Base-by-base conservation (phyloP, 208 protist genomes). In the Naegleria gruberi region DNA sequence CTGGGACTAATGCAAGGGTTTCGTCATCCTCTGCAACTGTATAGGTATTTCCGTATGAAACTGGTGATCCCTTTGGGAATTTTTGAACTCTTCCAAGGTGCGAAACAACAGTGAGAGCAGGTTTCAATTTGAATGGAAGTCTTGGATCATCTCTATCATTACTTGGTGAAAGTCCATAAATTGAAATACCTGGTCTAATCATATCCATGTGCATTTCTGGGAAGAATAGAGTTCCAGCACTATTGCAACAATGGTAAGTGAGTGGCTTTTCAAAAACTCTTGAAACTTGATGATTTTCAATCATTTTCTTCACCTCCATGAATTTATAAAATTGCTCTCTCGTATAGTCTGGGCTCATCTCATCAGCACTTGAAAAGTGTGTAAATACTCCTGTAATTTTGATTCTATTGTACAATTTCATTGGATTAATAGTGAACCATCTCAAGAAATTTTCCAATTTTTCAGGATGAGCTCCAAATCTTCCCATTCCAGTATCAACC, bases 281-380 rank as follows among this genome's bases (percentile, higher is more conserved):
- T 65, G 51, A 30, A n/a, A n/a, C n/a, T n/a, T n/a, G n/a, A n/a
- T n/a, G n/a, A n/a, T n/a, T n/a, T 37, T 77, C 30, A 77, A 77
- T 77, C 0, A 77, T 19, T 77, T 77, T 37, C 34, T n/a, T 77
- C 30, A 37, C 34, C 34, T 77, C 65, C 10, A 77, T 37, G 34
- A 77, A 77, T 77, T 77, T 77, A n/a, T 77, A 6, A 37, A 77
- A 77, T 77, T 77, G 65, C 0, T 37, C 1, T 77, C 34, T 19
- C 26, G 65, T 77, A n/a, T 77, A 77, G 12, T 77, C 65, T 37
- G 26, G 10, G 30, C 6, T 12, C 4, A 30, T 65, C 12, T 77
- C 65, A 77, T 77, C 65, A 37, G 65, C 65, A 77, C 65, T 77
- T 77, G 65, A 77, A 77, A 77, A 77, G n/a, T 77, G 65, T 77